phyloP scores from a whole-genome alignment of 2,329 filamentous ascomycete species.

The Phyllachora maydis region DNA sequence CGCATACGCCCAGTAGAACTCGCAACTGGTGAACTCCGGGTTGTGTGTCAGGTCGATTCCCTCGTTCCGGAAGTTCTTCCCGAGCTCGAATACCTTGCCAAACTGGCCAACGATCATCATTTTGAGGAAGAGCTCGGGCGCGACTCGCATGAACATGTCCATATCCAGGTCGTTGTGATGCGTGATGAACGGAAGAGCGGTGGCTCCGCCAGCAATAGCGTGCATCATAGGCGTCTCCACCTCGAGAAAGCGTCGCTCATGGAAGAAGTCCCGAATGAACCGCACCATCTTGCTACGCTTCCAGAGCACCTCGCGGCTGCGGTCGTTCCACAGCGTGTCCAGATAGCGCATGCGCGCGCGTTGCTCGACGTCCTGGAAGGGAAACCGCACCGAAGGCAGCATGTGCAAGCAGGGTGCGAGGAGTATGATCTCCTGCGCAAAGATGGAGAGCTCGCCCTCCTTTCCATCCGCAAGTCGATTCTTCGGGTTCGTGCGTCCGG shows the following conservation, averaged over 20 bases:
- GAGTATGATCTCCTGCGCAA: conserved; percentile 68
- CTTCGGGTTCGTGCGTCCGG: conserved; percentile 74
- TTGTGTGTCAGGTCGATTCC: conserved; percentile 88
- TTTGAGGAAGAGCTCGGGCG: conserved; percentile 93
- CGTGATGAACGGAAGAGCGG: conserved; percentile 83
- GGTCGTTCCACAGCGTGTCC: conserved; percentile 92
- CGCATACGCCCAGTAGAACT: conserved; percentile 91
- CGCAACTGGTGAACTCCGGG: conserved; percentile 92
- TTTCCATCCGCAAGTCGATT: conserved; percentile 59
- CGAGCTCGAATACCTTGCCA: conserved; percentile 88
- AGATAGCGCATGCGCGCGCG: conserved; percentile 85
- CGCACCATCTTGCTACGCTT: conserved; percentile 73
- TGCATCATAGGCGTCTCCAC: conserved; percentile 98
- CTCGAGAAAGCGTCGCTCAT: conserved; percentile 73
- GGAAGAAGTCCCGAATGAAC: conserved; percentile 78
- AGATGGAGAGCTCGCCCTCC: conserved; percentile 85
- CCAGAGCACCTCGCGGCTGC: conserved; percentile 62
- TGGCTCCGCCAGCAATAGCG: conserved; percentile 84
- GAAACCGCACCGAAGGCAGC: conserved; percentile 77
- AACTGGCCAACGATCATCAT: conserved; percentile 86
- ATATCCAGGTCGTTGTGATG: conserved; percentile 93
- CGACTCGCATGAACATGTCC: conserved; percentile 87
- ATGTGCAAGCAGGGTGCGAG: conserved; percentile 83
- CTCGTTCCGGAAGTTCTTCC: conserved; percentile 89
- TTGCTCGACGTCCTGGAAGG: conserved; percentile 89